Percentiles rank a stretch among this genome's conserved stretches.
Evolutionary conservation across 768 basidiomycete species (phyloP).

Genomic region (Candolleomyces eurysporus): DNA sequence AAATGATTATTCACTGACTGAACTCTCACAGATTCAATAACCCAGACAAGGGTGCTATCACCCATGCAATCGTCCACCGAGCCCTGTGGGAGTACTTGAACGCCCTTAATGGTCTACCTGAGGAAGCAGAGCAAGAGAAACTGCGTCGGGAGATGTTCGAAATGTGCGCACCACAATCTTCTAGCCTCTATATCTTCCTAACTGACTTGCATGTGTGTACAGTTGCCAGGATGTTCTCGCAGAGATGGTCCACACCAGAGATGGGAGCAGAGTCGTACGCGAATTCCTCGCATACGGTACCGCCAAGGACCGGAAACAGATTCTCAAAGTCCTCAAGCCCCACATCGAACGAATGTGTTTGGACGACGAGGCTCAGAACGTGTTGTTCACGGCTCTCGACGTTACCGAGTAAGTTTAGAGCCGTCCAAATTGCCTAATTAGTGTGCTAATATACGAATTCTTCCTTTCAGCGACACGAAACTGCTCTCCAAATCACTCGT

Average conservation of each 20-base stretch:
- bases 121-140: slow-evolving; percentile 71
- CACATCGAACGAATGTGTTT: slow-evolving; percentile 86
- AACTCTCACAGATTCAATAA: slow-evolving; percentile 71
- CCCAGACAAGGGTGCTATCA: slow-evolving; percentile 84
- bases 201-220: background rate
- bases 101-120: slow-evolving; percentile 54
- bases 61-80: slow-evolving; percentile 85
- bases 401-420: slow-evolving; percentile 68
- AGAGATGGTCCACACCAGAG: slow-evolving; percentile 93
- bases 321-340: slow-evolving; percentile 85
- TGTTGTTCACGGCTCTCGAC: slow-evolving; percentile 88
- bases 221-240: slow-evolving; percentile 85
- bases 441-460: too few species aligned
- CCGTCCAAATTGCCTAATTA: slow-evolving; percentile 4
- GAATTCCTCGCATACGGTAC: slow-evolving; percentile 81
- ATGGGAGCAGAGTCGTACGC: slow-evolving; percentile 83
- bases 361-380: slow-evolving; percentile 88
- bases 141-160: slow-evolving; percentile 79
- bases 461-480: slow-evolving; percentile 75
- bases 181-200: background rate
- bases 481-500: slow-evolving; percentile 79
- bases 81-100: slow-evolving; percentile 83
- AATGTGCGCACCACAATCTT: slow-evolving; percentile 43
- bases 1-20: slow-evolving; percentile 1
- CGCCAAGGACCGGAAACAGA: slow-evolving; percentile 94